Base-by-base conservation (phyloP, 2,329 filamentous ascomycete species). In the Colletotrichum spinosum region DNA sequence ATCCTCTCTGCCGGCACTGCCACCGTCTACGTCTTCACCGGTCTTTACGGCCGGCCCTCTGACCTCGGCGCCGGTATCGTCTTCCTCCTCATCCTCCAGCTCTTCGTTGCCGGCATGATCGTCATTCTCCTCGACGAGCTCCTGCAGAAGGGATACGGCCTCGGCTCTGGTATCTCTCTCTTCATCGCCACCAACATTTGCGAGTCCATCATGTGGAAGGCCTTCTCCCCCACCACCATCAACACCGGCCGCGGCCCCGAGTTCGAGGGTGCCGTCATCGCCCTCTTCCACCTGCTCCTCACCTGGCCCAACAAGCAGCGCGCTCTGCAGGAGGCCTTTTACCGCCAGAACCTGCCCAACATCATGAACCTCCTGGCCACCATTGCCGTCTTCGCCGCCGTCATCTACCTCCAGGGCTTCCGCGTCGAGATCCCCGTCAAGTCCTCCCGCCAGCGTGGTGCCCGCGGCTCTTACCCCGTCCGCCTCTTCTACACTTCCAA, bases 131-230 rank as follows among this genome's bases (percentile, higher is more conserved):
- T 99, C 65, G 96, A 99, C 76, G 96, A 99, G 88, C 91, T 99
- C 67, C 91, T 99, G 74, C 97, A 99, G 85, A 99, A 99, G 89
- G 96, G 96, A 72, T 99, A 99, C 77, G 96, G 96, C 81, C 91
- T 99, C 70, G 96, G 96, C 82, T 97, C 93, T 78, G 96, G 96
- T 83, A 99, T 99, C 80, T 98, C 95, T 52, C 92, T 99, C 70
- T 99, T 99, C 88, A 99, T 99, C 78, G 96, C 96, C 72, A 99
- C 96, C 85, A 98, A 98, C 88, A 98, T 99, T 77, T 99, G 96
- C 92, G 96, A 99, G 87, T 97, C 95, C 63, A 99, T 99, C 81
- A 92, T 99, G 84, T 99, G 96, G 96, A 97, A 97, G 88, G 96
- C 97, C 56, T 98, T 99, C 87, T 98, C 95, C 57, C 97, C 97